Evolutionary conservation across 108 stramenopile species (phyloP).

Genomic region (Nitzschia sp.): DNA sequence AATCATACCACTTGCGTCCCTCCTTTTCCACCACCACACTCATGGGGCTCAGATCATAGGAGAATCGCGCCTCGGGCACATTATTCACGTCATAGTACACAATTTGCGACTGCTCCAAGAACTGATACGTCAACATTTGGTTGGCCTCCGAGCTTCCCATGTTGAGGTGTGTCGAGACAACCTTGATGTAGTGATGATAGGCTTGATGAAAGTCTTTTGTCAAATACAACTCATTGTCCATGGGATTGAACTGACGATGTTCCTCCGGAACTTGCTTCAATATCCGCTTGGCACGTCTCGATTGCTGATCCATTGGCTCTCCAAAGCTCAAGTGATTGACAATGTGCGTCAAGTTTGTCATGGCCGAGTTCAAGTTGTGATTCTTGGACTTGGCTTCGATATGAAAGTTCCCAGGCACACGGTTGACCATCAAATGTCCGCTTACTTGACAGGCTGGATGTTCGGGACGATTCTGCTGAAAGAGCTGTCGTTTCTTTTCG

Average conservation of each 20-base stretch:
- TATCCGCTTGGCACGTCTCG: constrained; percentile 70
- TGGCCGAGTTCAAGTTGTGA: constrained; percentile 94
- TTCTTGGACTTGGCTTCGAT: constrained; percentile 93
- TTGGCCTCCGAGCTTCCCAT: constrained; percentile 63
- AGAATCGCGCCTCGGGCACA: constrained; percentile 88
- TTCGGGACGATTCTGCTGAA: constrained; percentile 68
- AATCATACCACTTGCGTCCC: constrained; percentile 93
- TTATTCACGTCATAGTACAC: constrained; percentile 73
- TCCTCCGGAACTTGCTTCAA: constrained; percentile 83
- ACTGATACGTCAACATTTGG: constrained; percentile 72
- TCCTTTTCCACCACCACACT: constrained; percentile 83
- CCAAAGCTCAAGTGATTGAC: constrained; percentile 95
- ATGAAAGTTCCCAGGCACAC: constrained; percentile 98
- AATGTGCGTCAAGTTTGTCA: constrained; percentile 94
- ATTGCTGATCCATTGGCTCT: constrained; percentile 60
- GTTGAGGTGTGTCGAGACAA: constrained; percentile 91
- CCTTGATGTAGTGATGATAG: constrained; percentile 98
- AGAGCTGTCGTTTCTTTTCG: constrained; percentile 53
- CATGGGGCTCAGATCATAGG: constrained; percentile 92
- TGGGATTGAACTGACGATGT: constrained; percentile 79
- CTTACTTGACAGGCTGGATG: constrained; percentile 89
- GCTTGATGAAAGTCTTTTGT: constrained; percentile 86
- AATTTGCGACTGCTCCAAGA: constrained; percentile 85
- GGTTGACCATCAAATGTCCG: constrained; percentile 88
- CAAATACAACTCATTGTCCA: constrained; percentile 77